phyloP scores from a whole-genome alignment of 345 rosid genomes.

The Boechera stricta region DNA sequence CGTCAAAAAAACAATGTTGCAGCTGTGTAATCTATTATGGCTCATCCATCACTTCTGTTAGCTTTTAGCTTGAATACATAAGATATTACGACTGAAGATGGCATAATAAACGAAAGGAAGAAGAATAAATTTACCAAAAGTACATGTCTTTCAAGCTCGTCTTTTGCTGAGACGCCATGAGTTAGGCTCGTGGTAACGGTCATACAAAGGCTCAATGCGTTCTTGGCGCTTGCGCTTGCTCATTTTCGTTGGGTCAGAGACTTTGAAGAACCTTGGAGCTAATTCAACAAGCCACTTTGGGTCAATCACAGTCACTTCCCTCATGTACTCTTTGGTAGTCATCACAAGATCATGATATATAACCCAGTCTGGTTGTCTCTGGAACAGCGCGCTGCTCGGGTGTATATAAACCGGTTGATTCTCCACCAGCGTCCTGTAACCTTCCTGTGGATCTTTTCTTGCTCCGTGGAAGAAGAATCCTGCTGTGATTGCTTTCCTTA shows the following conservation, averaged over 20 bases:
- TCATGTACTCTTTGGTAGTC: conserved; percentile 95
- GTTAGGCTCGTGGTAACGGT: conserved; percentile 89
- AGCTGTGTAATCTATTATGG: conserved; percentile 4
- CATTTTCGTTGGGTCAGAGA: conserved; percentile 81
- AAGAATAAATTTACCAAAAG: conserved; percentile 18
- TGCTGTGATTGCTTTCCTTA: conserved; percentile 85
- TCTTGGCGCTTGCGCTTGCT: conserved; percentile 93
- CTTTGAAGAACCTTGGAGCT: conserved; percentile 92
- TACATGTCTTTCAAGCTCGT: conserved; percentile 58
- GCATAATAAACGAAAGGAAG: neutral
- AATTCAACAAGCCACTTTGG: conserved; percentile 94
- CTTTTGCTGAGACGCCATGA: conserved; percentile 90
- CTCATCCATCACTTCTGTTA: conserved; percentile 28
- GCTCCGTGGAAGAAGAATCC: conserved; percentile 91
- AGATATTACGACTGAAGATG: neutral
- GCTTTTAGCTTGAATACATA: conserved; percentile 21
- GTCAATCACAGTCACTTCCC: conserved; percentile 81
- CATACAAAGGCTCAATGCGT: conserved; percentile 84
- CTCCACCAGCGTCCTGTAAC: conserved; percentile 81
- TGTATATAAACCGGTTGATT: conserved; percentile 90
- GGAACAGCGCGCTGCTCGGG: conserved; percentile 90
- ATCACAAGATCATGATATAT: conserved; percentile 91
- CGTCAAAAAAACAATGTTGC: conserved; percentile 34
- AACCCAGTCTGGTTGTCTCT: conserved; percentile 96
- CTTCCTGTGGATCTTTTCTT: conserved; percentile 89